Evolutionary conservation across 2,329 filamentous ascomycete species (phyloP), one percentile per base, ranked within the genome.

Genomic region (Ascochyta viciae-villosae): DNA sequence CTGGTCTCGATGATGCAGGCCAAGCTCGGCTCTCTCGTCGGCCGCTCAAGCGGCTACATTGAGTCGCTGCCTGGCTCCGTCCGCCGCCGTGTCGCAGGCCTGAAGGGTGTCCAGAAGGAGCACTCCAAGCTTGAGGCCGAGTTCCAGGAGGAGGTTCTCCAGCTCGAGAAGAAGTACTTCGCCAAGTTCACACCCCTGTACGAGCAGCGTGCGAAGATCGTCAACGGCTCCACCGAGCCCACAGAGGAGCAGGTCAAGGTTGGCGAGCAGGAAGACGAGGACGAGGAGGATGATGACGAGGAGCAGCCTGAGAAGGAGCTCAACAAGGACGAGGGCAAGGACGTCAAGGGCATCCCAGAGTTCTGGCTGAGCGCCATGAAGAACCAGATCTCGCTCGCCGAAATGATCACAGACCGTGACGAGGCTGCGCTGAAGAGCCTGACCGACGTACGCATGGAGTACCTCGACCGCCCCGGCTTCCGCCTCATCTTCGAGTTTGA

Each of bases 341-440:
- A 82, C 52, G 80, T 89, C 63, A 83, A 87, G 71, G 95, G 95
- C 78, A 97, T 99, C 62, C 95, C 95, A 62, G 95, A 99, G 81
- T 99, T 99, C 85, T 99, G 95, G 95, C 85, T 99, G 46, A 97
- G 94, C 60, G 94, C 96, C 68, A 98, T 99, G 94, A 99, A 99
- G 86, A 99, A 99, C 84, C 94, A 97, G 78, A 87, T 95, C 72
- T 96, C 93, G 27, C 88, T 99, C 53, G 92, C 94, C 53, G 96
- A 99, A 81, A 96, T 97, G 87, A 97, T 99, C 77, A 99, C 95
- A 71, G 95, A 98, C 72, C 90, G 92, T 64, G 95, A 99, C 75
- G 95, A 99, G 85, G 88, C 87, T 66, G 95, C 93, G 49, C 88
- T 99, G 55, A 96, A 96, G 82, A 85, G 89, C 74, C 84, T 99